A percentile compares a stretch with the other conserved stretches of the same genome.
Conservation (phyloP, 345 rosid genomes). For the Aurinia saxatilis region DNA sequence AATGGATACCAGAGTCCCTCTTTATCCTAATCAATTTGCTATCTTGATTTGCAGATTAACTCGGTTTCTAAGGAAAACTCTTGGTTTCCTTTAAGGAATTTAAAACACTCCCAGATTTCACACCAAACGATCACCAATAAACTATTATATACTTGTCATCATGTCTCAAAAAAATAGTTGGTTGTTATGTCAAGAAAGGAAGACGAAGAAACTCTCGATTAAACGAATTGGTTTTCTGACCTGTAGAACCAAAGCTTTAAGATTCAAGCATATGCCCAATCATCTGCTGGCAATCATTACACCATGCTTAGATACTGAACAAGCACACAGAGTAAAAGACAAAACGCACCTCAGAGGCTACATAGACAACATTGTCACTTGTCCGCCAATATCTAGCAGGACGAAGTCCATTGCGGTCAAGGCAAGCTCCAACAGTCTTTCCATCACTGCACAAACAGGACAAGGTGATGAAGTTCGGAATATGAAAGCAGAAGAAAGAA, state of each 20-base stretch:
- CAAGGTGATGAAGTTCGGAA: slow-evolving; percentile 6
- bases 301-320: slow-evolving; percentile 16
- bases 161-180: neutral
- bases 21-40: neutral
- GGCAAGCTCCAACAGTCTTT: slow-evolving; percentile 97
- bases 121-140: slow-evolving; percentile 1
- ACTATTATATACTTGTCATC: neutral
- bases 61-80: neutral
- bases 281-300: slow-evolving; percentile 20
- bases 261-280: slow-evolving; percentile 19
- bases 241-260: slow-evolving; percentile 18
- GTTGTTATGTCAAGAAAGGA: neutral
- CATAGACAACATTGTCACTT: slow-evolving; percentile 86
- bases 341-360: slow-evolving; percentile 88
- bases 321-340: slow-evolving; percentile 15
- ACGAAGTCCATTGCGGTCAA: slow-evolving; percentile 98
- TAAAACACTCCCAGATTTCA: neutral
- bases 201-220: slow-evolving; percentile 2
- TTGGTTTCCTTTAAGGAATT: neutral
- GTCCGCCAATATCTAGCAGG: slow-evolving; percentile 99
- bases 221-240: slow-evolving; percentile 23
- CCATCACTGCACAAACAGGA: slow-evolving; percentile 69
- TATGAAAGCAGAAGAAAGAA: slow-evolving; percentile 8
- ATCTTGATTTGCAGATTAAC: slow-evolving; percentile 2
- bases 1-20: neutral